Percentiles rank a stretch among this genome's conserved stretches.
These are phyloP conservation scores for Bertia moriformis DNA, from an alignment of 2,329 filamentous ascomycete species.

Conservation along the genomic window DNA sequence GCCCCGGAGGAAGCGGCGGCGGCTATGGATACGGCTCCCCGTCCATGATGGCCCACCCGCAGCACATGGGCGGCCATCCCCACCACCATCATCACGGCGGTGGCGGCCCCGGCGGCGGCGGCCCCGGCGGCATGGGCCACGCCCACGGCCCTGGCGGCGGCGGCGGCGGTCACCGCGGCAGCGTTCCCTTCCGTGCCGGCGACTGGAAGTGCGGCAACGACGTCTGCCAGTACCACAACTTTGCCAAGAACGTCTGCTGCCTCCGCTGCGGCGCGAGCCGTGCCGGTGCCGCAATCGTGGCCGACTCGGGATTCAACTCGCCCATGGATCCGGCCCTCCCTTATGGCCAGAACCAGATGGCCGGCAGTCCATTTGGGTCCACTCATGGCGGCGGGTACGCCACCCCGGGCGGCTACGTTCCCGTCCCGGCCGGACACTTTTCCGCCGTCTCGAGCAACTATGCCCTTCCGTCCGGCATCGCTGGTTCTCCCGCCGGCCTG, in stretches of 20 bases:
- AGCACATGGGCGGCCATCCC: constrained; percentile 59
- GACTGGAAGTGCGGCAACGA: constrained; percentile 99
- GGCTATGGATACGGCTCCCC: constrained; percentile 54
- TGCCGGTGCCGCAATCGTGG: constrained; percentile 82
- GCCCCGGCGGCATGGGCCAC: constrained; percentile 30
- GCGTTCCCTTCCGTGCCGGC: constrained; percentile 91
- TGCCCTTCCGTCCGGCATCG: constrained; percentile 72
- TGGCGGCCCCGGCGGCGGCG: constrained; percentile 29
- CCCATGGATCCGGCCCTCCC: constrained; percentile 74
- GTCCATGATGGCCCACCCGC: constrained; percentile 65
- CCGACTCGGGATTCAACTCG: constrained; percentile 80
- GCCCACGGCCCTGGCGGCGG: constrained; percentile 41
- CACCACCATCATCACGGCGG: constrained; percentile 37
- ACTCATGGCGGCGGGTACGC: constrained; percentile 55
- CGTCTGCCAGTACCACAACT: constrained; percentile 96
- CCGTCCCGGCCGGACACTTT: constrained; percentile 76
- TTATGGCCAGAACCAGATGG: constrained; percentile 77
- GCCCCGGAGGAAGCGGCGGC: constrained; percentile 43
- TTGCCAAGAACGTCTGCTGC: constrained; percentile 97
- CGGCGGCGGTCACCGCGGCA: constrained; percentile 67
- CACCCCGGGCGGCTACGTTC: constrained; percentile 44
- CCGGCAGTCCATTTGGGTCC: constrained; percentile 62
- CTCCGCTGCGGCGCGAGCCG: constrained; percentile 90
- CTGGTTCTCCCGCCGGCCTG: constrained; percentile 38
- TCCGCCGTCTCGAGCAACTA: constrained; percentile 80